A percentile compares a stretch with the other conserved stretches of the same genome.
Conservation (phyloP, 306 rosid species). For the Begonia fuchsioides region DNA sequence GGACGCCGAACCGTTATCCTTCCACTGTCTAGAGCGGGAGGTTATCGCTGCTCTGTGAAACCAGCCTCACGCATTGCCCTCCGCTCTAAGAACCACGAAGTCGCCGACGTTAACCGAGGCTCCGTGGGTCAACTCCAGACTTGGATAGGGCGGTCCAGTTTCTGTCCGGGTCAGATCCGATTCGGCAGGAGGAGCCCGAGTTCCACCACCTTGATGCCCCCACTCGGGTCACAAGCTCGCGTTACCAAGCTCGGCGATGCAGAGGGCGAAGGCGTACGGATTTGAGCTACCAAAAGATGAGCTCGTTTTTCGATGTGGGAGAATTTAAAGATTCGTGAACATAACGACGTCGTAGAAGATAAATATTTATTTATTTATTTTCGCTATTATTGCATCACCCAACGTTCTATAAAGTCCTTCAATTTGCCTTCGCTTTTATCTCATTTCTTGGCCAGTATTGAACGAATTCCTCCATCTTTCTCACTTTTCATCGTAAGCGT, state of each 20-base stretch:
- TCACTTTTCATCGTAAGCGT: conserved; percentile 1
- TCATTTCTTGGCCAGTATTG: not conserved
- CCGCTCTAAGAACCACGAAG: not conserved
- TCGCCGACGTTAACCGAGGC: not conserved
- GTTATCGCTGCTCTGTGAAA: conserved; percentile 18
- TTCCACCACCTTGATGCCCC: conserved; percentile 4
- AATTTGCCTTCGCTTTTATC: not conserved
- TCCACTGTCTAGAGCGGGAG: too few relatives aligned
- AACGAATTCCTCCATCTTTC: not conserved
- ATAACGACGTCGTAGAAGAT: too few relatives aligned
- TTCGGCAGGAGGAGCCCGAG: not conserved
- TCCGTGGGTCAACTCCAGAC: not conserved
- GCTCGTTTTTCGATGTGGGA: too few relatives aligned
- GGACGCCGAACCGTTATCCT: conserved; percentile 3
- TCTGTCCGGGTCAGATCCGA: not conserved
- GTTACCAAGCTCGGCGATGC: not conserved
- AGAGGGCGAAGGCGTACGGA: too few relatives aligned
- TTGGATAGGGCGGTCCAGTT: conserved; percentile 1
- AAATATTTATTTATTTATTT: too few relatives aligned
- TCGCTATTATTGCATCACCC: too few relatives aligned
- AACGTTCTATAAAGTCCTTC: too few relatives aligned
- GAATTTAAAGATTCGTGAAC: too few relatives aligned
- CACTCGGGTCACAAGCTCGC: conserved; percentile 3
- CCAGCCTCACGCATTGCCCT: conserved; percentile 22
- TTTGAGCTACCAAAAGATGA: too few relatives aligned